Conservation (phyloP, 352 stramenopile species). For the Pythium monospermum region DNA sequence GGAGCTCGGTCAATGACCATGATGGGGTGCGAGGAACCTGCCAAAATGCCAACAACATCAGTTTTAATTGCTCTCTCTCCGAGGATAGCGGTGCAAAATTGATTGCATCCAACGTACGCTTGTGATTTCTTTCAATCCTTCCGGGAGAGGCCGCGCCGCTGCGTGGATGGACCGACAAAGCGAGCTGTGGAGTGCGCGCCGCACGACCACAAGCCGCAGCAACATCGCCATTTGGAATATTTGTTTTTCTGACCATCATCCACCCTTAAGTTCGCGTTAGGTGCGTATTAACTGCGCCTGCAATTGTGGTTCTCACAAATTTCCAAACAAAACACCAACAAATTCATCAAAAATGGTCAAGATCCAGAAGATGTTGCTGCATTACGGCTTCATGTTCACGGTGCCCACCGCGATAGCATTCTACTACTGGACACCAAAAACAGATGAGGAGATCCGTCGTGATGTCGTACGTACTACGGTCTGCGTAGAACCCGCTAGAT, state of each 20-base stretch:
- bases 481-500: no score
- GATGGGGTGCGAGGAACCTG: constrained; percentile 65
- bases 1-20: constrained; percentile 79
- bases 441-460: constrained; percentile 70
- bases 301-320: no score
- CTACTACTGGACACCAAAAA: constrained; percentile 66
- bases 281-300: constrained; percentile 8
- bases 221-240: no score
- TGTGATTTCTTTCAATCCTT: constrained; percentile 57
- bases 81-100: no score
- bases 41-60: no score
- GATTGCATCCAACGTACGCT: constrained; percentile 23
- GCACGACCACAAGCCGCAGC: constrained; percentile 9
- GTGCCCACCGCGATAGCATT: constrained; percentile 61
- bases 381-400: constrained; percentile 71
- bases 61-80: no score
- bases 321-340: no score
- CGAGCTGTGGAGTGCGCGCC: neutral
- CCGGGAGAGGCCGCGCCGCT: constrained; percentile 24
- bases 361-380: constrained; percentile 77
- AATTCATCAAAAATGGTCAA: constrained; percentile 37
- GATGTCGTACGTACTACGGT: constrained; percentile 78
- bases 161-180: constrained; percentile 8
- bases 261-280: constrained; percentile 14
- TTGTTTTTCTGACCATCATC: no score